A percentile compares a stretch with the other conserved stretches of the same genome.
Evolutionary conservation across 257 asterid species (phyloP).

Genomic region (Oldenlandia corymbosa): DNA sequence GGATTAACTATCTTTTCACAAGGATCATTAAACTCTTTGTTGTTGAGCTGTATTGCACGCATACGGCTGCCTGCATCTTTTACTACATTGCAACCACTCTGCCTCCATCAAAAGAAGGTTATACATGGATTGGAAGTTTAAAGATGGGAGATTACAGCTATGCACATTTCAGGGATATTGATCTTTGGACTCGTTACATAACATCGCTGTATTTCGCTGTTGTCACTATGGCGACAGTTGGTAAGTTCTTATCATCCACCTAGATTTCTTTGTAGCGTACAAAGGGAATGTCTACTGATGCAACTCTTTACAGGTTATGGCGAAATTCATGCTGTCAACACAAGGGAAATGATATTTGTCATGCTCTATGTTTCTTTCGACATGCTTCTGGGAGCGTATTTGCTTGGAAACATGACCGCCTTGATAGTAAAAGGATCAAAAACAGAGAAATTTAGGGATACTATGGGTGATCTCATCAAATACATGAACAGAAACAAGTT

Average conservation of each 20-base stretch:
- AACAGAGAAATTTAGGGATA: conserved; percentile 63
- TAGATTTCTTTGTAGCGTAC: neutral
- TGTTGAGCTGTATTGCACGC: conserved; percentile 70
- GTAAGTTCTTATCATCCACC: conserved; percentile 37
- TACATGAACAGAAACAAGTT: conserved; percentile 54
- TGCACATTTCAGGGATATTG: conserved; percentile 51
- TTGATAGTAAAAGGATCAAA: conserved; percentile 73
- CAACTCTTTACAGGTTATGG: conserved; percentile 53
- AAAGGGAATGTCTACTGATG: neutral
- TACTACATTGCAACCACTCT: conserved; percentile 73
- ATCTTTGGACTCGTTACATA: conserved; percentile 69
- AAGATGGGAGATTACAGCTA: conserved; percentile 56
- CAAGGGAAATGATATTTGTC: conserved; percentile 71
- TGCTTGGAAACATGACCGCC: conserved; percentile 81
- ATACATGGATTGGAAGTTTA: conserved; percentile 76
- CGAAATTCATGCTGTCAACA: conserved; percentile 67
- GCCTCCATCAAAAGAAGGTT: conserved; percentile 61
- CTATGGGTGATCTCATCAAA: conserved; percentile 53
- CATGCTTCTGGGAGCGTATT: conserved; percentile 76
- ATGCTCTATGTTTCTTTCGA: conserved; percentile 67
- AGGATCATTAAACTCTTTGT: conserved; percentile 64
- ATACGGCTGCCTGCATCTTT: conserved; percentile 73
- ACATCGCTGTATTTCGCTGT: conserved; percentile 63
- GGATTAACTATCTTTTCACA: conserved; percentile 56
- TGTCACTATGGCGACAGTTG: conserved; percentile 81